phyloP scores from a whole-genome alignment of 176 grass and related monocot genomes.

The Tillandsia leiboldiana region DNA sequence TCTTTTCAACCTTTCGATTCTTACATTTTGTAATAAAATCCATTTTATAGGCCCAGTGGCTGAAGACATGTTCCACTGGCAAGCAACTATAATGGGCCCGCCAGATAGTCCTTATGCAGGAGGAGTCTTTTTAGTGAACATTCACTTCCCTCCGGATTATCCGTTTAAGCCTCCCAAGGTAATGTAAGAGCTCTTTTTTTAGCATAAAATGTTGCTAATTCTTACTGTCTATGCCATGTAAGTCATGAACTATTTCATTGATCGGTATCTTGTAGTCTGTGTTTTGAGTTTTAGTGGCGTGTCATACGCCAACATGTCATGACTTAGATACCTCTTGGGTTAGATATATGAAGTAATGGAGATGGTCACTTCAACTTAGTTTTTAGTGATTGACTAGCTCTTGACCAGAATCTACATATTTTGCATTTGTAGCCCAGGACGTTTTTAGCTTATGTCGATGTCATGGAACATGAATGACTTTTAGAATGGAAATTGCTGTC shows the following conservation, averaged over 20 bases:
- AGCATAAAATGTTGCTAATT: neutral
- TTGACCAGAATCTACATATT: too few species aligned
- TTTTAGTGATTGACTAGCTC: too few species aligned
- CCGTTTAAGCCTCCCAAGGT: constrained; percentile 79
- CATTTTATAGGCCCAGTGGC: constrained; percentile 52
- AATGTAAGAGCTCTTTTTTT: neutral
- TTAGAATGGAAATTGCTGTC: too few species aligned
- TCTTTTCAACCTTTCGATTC: neutral
- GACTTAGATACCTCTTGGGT: too few species aligned
- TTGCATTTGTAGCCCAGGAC: too few species aligned
- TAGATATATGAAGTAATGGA: too few species aligned
- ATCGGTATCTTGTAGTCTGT: neutral
- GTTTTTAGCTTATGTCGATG: too few species aligned
- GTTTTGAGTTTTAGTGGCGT: neutral
- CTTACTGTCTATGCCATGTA: neutral
- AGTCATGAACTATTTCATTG: neutral
- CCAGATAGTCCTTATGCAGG: constrained; percentile 72
- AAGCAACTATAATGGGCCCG: constrained; percentile 73
- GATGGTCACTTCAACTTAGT: too few species aligned
- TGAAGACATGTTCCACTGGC: constrained; percentile 79
- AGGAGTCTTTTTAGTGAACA: constrained; percentile 66
- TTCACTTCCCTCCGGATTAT: constrained; percentile 80
- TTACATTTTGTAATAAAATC: neutral
- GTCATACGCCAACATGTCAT: neutral
- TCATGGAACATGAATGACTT: too few species aligned